phyloP scores from a whole-genome alignment of 352 stramenopile genomes.

The Pythium monospermum region DNA sequence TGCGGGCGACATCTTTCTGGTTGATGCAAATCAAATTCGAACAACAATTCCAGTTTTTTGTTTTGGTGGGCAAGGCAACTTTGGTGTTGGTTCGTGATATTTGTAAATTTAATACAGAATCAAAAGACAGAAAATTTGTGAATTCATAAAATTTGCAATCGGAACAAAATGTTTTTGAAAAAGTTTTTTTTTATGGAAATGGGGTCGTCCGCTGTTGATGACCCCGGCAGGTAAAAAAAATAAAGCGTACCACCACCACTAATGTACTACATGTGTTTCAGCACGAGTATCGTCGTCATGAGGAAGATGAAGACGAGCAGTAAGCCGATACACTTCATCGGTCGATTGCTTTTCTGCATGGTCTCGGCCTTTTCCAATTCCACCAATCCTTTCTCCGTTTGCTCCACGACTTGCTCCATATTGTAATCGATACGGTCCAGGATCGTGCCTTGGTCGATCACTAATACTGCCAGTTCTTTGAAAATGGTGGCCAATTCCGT shows the following conservation, averaged over 20 bases:
- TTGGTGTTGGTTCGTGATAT: too few relatives aligned
- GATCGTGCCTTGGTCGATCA: slow-evolving; percentile 99
- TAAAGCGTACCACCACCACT: too few relatives aligned
- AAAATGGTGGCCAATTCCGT: slow-evolving; percentile 99
- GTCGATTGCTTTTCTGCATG: slow-evolving; percentile 96
- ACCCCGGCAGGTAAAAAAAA: too few relatives aligned
- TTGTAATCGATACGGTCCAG: slow-evolving; percentile 99
- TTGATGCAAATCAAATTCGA: neutral
- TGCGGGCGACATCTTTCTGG: neutral
- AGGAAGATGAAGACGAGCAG: slow-evolving; percentile 92
- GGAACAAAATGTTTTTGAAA: slow-evolving; percentile 4
- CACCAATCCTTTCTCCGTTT: slow-evolving; percentile 97
- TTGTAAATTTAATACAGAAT: slow-evolving; percentile 10
- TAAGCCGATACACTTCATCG: slow-evolving; percentile 93
- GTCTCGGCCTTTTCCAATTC: slow-evolving; percentile 99
- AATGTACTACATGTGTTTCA: slow-evolving; percentile 90
- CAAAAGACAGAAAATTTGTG: neutral
- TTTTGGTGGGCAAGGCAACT: too few relatives aligned
- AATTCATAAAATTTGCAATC: neutral
- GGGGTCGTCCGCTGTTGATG: neutral
- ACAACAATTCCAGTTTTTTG: neutral
- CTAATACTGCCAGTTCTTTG: slow-evolving; percentile 99
- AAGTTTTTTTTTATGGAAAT: neutral
- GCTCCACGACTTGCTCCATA: slow-evolving; percentile 99
- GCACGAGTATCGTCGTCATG: slow-evolving; percentile 89